Percentiles rank a stretch among this genome's conserved stretches.
phyloP scores from a whole-genome alignment of 495 filamentous ascomycete species.

The Xylaria grammica region DNA sequence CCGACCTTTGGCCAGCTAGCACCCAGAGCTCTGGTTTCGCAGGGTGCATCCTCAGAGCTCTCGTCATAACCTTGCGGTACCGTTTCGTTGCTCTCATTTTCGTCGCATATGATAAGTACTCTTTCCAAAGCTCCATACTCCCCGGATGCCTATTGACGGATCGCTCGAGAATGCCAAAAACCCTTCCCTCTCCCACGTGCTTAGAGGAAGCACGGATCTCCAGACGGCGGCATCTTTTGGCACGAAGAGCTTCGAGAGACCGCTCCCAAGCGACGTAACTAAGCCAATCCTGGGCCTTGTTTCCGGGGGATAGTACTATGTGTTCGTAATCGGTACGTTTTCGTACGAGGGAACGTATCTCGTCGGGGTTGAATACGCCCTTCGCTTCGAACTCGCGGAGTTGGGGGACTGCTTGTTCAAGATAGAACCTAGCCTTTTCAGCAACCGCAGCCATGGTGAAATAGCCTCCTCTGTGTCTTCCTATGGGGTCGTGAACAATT shows the following conservation, averaged over 20 bases:
- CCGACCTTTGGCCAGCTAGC: conserved; percentile 78
- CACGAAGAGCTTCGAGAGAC: conserved; percentile 80
- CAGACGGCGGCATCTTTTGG: conserved; percentile 80
- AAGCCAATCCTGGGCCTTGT: conserved; percentile 75
- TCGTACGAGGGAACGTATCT: conserved; percentile 83
- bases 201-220: conserved; percentile 66
- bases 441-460: conserved; percentile 75
- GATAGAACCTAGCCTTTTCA: conserved; percentile 93
- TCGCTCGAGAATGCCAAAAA: conserved; percentile 88
- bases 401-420: conserved; percentile 90
- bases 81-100: conserved; percentile 79
- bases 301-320: conserved; percentile 80
- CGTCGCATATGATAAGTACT: conserved; percentile 83
- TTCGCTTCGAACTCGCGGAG: conserved; percentile 88
- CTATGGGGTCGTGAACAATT: neutral
- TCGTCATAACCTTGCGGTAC: conserved; percentile 76
- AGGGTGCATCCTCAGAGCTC: conserved; percentile 81
- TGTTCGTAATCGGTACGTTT: conserved; percentile 95
- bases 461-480: neutral
- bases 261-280: conserved; percentile 91
- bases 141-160: conserved; percentile 86
- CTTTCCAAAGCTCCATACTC: conserved; percentile 83
- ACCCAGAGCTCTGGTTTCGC: conserved; percentile 85
- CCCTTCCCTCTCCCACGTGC: conserved; percentile 75
- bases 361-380: conserved; percentile 86